Evolutionary conservation across 2,329 filamentous ascomycete genomes (phyloP), one percentile per base, ranked within the genome.

Genomic region (Neonectria neomacrospora): DNA sequence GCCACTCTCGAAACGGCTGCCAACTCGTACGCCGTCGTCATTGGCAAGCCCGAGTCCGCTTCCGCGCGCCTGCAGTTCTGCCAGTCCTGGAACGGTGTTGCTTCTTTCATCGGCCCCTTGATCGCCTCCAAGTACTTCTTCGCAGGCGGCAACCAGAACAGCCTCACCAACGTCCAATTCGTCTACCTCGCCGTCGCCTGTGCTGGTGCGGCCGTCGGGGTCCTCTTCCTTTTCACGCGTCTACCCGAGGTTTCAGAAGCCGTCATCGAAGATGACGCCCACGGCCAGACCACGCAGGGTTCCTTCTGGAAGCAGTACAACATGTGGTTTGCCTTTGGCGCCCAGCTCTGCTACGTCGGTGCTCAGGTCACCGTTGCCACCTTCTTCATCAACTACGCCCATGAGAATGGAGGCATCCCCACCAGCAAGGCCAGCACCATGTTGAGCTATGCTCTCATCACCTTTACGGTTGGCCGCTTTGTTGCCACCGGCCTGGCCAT

Each of bases 311-410:
- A 91, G 79, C 90, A 93, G 72, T 93, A 90, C 76, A 87, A 88
- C 28, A 83, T 94, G 16, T 93, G 93, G 82, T 90, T 93, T 70
- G 92, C 90, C 16, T 87, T 90, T 0, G 85, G 88, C 69, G 90
- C 91, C 1, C 91, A 95, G 72, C 93, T 94, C 78, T 92, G 89
- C 77, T 96, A 95, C 77, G 90, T 83, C 0, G 92, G 92, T 59
- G 88, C 91, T 1, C 91, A 94, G 76, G 82, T 90, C 30, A 87
- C 85, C 62, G 85, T 90, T 63, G 88, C 88, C 3, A 79, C 77
- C 28, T 91, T 91, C 77, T 92, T 92, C 77, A 91, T 92, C 81
- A 92, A 92, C 80, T 91, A 91, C 74, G 84, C 85, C 6, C 84
- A 82, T 23, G 87, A 90, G 67, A 89, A 88, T 11, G 82, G 87